Conservation (phyloP, 2,329 filamentous ascomycete genomes). For the Ceratocystis harringtonii region DNA sequence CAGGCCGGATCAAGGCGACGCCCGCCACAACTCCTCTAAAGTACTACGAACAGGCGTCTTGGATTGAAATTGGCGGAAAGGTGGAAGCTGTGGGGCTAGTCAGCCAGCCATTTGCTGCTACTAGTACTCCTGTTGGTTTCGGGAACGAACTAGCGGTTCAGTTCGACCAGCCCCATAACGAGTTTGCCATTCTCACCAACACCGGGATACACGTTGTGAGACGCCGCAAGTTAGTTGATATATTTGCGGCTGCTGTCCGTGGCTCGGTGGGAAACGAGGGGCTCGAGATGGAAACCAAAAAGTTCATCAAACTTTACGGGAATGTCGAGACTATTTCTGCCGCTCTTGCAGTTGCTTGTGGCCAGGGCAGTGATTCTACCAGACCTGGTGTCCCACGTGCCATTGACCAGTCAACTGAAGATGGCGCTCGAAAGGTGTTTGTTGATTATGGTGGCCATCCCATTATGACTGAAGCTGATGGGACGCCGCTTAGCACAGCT, state of each 20-base stretch:
- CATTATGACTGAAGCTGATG: slow-evolving; percentile 61
- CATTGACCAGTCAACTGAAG: slow-evolving; percentile 71
- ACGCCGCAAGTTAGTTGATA: slow-evolving; percentile 72
- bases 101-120: slow-evolving; percentile 56
- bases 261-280: slow-evolving; percentile 62
- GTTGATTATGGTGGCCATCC: slow-evolving; percentile 87
- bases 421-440: slow-evolving; percentile 72
- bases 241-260: slow-evolving; percentile 72
- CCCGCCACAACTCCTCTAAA: slow-evolving; percentile 37
- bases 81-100: slow-evolving; percentile 68
- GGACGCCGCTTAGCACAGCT: slow-evolving; percentile 58
- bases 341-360: slow-evolving; percentile 85
- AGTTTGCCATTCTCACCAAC: slow-evolving; percentile 84
- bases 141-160: slow-evolving; percentile 95
- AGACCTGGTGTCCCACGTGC: slow-evolving; percentile 57
- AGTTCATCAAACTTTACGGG: slow-evolving; percentile 74
- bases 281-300: slow-evolving; percentile 64
- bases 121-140: slow-evolving; percentile 57
- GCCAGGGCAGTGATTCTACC: slow-evolving; percentile 61
- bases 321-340: slow-evolving; percentile 79
- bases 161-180: slow-evolving; percentile 66
- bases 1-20: slow-evolving; percentile 60
- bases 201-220: slow-evolving; percentile 78
- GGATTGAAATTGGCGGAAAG: slow-evolving; percentile 57
- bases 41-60: slow-evolving; percentile 68